These are phyloP conservation scores for Epichloe bromicola DNA, from an alignment of 2,329 filamentous ascomycete species.

Conservation along the genomic window DNA sequence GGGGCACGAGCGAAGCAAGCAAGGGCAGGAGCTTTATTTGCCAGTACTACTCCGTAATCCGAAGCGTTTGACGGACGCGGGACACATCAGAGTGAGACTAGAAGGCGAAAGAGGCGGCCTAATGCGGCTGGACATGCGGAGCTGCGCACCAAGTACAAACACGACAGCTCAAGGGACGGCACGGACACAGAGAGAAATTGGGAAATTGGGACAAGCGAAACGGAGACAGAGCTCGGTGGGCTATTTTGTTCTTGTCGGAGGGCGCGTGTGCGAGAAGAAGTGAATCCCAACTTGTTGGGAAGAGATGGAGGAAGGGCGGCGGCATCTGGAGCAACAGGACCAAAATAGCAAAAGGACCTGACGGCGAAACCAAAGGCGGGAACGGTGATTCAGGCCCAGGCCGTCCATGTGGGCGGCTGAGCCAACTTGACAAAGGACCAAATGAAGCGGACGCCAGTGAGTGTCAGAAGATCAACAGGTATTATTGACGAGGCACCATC, in stretches of 20 bases:
- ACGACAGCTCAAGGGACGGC: slow-evolving; percentile 3
- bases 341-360: not conserved
- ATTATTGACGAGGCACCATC: slow-evolving; percentile 1
- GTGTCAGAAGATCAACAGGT: slow-evolving; percentile 2
- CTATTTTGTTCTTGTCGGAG: not conserved
- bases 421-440: not conserved
- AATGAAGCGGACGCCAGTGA: slow-evolving; percentile 1
- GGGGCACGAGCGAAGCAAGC: slow-evolving; percentile 1
- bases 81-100: not conserved
- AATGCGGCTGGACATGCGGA: slow-evolving; percentile 1
- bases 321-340: not conserved
- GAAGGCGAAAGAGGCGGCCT: not conserved
- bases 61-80: not conserved
- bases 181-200: not conserved
- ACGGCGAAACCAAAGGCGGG: not conserved
- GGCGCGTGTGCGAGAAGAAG: slow-evolving; percentile 1
- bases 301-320: not conserved
- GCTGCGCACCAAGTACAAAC: slow-evolving; percentile 3
- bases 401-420: not conserved
- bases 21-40: not conserved
- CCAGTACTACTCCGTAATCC: not conserved
- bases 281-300: not conserved
- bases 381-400: slow-evolving; percentile 3
- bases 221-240: not conserved
- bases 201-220: not conserved